phyloP scores from a whole-genome alignment of 768 basidiomycete genomes.

The Hygrocybe coccinea region DNA sequence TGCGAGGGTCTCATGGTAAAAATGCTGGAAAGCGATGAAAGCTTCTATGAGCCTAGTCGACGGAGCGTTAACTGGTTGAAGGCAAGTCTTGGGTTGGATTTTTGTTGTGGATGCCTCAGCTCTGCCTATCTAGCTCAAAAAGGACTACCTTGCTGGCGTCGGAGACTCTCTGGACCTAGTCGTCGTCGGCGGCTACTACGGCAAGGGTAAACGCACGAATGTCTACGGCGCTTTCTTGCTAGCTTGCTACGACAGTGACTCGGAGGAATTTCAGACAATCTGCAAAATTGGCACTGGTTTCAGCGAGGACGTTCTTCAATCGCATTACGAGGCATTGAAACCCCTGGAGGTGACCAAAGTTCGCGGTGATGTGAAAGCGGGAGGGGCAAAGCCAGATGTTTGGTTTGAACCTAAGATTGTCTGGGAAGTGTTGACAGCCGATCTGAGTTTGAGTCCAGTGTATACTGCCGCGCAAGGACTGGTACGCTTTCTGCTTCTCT shows the following conservation, averaged over 20 bases:
- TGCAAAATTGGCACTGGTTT: conserved; percentile 99
- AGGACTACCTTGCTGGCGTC: conserved; percentile 93
- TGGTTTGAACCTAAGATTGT: conserved; percentile 98
- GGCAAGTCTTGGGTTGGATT: conserved; percentile 40
- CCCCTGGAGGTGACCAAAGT: conserved; percentile 67
- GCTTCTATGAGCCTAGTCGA: conserved; percentile 92
- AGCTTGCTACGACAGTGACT: conserved; percentile 92
- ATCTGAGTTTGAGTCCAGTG: conserved; percentile 92
- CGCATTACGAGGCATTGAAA: conserved; percentile 76
- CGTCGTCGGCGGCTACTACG: conserved; percentile 96
- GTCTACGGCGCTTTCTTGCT: conserved; percentile 98
- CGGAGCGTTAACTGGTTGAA: conserved; percentile 98
- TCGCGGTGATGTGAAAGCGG: conserved; percentile 80
- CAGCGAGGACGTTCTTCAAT: conserved; percentile 81
- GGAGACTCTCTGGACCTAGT: conserved; percentile 97
- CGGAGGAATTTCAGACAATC: conserved; percentile 93
- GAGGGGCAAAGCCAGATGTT: conserved; percentile 92
- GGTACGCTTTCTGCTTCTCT: conserved; percentile 43
- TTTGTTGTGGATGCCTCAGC: conserved; percentile 1
- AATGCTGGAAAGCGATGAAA: conserved; percentile 89
- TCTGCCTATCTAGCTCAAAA: conserved; percentile 69
- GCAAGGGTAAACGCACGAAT: conserved; percentile 95
- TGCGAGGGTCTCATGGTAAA: conserved; percentile 99
- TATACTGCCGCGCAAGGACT: conserved; percentile 92
- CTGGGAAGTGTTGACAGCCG: conserved; percentile 98